Conservation (phyloP, 164 flowering plant species). For the Liriodendron chinense region DNA sequence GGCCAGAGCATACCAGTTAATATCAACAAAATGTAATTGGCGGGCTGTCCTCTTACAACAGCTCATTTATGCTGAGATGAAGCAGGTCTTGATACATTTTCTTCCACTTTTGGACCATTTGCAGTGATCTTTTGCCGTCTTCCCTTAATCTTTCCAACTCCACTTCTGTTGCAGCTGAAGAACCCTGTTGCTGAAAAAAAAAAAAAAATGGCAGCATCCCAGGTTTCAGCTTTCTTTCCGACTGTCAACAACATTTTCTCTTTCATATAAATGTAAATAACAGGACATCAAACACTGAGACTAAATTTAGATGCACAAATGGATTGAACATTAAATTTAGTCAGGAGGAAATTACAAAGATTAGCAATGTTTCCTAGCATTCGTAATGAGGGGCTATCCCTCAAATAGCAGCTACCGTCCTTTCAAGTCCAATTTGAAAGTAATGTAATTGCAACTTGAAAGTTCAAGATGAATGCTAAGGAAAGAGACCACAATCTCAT, state of each 20-base stretch:
- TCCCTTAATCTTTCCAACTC: slow-evolving; percentile 62
- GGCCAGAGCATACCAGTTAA: too few relatives aligned
- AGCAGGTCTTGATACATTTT: slow-evolving; percentile 60
- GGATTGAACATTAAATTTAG: too few relatives aligned
- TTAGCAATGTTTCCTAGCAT: neutral
- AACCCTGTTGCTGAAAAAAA: slow-evolving; percentile 59
- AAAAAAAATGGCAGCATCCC: neutral
- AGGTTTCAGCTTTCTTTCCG: neutral
- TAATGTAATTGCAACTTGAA: neutral
- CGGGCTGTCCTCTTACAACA: slow-evolving; percentile 32
- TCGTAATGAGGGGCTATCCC: neutral
- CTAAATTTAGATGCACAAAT: neutral
- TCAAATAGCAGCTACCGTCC: neutral
- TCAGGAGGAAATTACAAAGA: neutral
- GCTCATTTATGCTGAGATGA: slow-evolving; percentile 52
- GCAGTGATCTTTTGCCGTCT: slow-evolving; percentile 46
- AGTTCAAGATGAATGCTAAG: neutral
- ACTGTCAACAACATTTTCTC: neutral
- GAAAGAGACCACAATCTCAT: neutral
- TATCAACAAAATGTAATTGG: neutral
- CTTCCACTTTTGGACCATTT: slow-evolving; percentile 64
- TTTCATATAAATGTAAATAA: neutral
- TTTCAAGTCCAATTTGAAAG: too few relatives aligned
- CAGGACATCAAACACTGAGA: neutral
- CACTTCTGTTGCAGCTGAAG: slow-evolving; percentile 59